phyloP scores from a whole-genome alignment of 225 moss, liverwort and hornwort species.

The Sphagnum contortum region DNA sequence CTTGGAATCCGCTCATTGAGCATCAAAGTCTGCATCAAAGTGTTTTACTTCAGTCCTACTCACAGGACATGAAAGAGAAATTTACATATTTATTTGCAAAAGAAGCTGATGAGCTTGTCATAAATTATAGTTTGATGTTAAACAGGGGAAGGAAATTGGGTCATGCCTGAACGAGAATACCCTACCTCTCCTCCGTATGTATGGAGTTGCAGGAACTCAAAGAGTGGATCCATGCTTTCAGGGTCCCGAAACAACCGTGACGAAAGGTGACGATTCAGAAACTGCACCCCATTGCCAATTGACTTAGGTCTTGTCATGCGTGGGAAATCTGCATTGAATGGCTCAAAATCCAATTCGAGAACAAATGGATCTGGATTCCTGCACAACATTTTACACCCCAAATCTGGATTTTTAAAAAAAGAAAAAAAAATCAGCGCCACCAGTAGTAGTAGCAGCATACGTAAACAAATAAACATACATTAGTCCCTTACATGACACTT shows the following conservation, averaged over 20 bases:
- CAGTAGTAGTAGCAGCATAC: too few relatives aligned
- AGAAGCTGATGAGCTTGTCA: neutral
- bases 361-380: constrained; percentile 44
- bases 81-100: neutral
- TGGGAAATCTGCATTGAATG: constrained; percentile 81
- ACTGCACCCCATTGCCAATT: constrained; percentile 88
- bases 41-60: neutral
- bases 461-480: neutral
- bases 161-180: neutral
- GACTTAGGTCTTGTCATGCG: constrained; percentile 73
- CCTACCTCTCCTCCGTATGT: constrained; percentile 50
- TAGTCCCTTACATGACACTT: too few relatives aligned
- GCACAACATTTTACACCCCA: neutral
- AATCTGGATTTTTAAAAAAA: neutral
- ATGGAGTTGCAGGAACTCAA: constrained; percentile 76
- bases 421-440: neutral
- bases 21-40: constrained; percentile 53
- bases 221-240: constrained; percentile 67
- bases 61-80: neutral
- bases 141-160: too few relatives aligned
- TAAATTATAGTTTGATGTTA: too few relatives aligned
- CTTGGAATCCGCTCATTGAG: constrained; percentile 53
- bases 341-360: constrained; percentile 81
- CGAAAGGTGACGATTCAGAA: constrained; percentile 84
- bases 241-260: constrained; percentile 61